Evolutionary conservation across 129 eudicot species (phyloP), one percentile per base, ranked within the genome.

Genomic region (Escallonia rubra): DNA sequence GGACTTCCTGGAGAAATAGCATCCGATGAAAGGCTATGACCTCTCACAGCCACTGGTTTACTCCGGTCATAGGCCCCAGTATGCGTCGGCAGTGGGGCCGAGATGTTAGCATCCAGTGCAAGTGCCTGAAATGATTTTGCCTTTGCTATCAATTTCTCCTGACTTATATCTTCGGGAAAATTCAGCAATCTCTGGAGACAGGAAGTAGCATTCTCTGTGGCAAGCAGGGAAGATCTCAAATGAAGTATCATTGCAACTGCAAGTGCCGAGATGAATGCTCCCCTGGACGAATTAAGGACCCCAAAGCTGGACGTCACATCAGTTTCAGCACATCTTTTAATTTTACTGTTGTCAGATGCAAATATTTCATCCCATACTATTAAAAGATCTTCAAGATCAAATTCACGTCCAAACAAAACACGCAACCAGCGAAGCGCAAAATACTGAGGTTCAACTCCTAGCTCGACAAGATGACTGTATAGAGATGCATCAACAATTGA

Each of bases 391-490:
- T 83, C 95, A 11, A 93, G 81, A 8, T 86, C 80, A 79, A 93
- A 93, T 74, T 93, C 99, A 56, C 99, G 99, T 43, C 99, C 99
- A 23, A 86, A 89, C 23, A 89, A 63, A 61, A 93, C 95, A 16
- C 96, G 65, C 54, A 93, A 74, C 99, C 99, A 93, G 71, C 99
- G 95, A 64, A 93, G 92, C 4, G 99, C 85, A 73, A 93, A 93
- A 63, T 93, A 93, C 49, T 93, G 99, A 47, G 99, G 96, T 71
- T 93, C 99, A 43, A 94, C 97, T 10, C 97, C 99, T 8, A 90
- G 74, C 72, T 89, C 99, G 39, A 82, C 85, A 23, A 94, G 79
- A 66, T 94, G 99, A 71, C 80, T 79, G 53, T 89, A 79, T 60
- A 94, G 86, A 51, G 99, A 85, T 9, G 90, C 66, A 81, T 94